These are phyloP conservation scores for Datisca glomerata DNA, from an alignment of 306 rosid genomes.

Conservation along the genomic window DNA sequence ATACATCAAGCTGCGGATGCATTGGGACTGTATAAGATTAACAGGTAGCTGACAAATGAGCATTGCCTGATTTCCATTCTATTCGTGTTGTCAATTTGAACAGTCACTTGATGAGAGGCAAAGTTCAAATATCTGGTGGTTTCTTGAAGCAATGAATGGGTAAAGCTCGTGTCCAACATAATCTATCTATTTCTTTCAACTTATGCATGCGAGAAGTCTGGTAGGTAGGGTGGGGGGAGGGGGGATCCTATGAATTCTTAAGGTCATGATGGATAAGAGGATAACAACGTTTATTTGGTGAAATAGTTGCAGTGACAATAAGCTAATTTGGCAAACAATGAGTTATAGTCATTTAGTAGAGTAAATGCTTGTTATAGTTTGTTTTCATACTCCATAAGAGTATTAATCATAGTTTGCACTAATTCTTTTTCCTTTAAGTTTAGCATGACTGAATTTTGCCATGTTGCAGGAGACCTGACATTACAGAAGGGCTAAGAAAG, in stretches of 20 bases:
- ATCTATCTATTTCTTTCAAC: slow-evolving; percentile 2
- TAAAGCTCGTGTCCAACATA: slow-evolving; percentile 16
- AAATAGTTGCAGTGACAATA: too few relatives aligned
- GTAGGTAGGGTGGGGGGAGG: too few relatives aligned
- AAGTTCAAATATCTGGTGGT: slow-evolving; percentile 78
- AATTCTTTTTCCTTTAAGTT: too few relatives aligned
- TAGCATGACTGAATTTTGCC: neutral
- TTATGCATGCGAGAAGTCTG: too few relatives aligned
- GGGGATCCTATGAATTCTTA: too few relatives aligned
- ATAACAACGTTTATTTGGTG: too few relatives aligned
- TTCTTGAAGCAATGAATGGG: slow-evolving; percentile 92
- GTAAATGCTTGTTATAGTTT: too few relatives aligned
- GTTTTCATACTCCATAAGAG: too few relatives aligned
- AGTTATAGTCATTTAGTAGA: too few relatives aligned
- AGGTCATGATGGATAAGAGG: too few relatives aligned
- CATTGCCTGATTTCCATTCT: slow-evolving; percentile 14
- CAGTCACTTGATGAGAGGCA: slow-evolving; percentile 83
- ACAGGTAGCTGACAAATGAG: slow-evolving; percentile 11
- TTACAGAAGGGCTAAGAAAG: slow-evolving; percentile 59
- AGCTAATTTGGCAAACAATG: too few relatives aligned
- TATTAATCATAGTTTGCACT: too few relatives aligned
- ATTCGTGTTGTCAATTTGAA: slow-evolving; percentile 12
- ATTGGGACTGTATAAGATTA: slow-evolving; percentile 1
- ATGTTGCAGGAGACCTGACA: slow-evolving; percentile 62
- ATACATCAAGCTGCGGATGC: neutral